Percentiles rank a stretch among this genome's conserved stretches.
Evolutionary conservation across 1,139 yeast species (phyloP).

Genomic region (Saccharomyces hybrid): DNA sequence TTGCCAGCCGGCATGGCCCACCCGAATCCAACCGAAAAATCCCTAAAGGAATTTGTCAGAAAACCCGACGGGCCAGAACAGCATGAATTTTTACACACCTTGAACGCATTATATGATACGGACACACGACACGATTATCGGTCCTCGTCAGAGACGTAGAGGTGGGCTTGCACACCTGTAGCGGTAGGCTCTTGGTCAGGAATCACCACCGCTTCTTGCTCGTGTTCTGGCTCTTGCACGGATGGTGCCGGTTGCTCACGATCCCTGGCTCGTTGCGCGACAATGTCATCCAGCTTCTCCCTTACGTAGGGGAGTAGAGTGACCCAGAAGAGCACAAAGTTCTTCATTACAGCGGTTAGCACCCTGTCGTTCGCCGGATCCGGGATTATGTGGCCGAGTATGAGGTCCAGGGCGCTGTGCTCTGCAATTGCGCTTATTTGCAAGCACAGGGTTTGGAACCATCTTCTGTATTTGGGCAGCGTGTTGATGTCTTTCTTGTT

Average conservation of each 20-base stretch:
- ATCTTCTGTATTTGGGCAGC: conserved; percentile 2
- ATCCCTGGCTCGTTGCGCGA: conserved; percentile 10
- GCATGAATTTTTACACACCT: background rate
- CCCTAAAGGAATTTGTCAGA: conserved; percentile 1
- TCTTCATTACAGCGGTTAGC: conserved; percentile 15
- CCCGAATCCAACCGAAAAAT: conserved; percentile 1
- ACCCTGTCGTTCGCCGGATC: conserved; percentile 20
- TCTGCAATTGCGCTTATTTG: conserved; percentile 6
- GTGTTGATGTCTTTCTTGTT: background rate
- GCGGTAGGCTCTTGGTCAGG: background rate
- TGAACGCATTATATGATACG: background rate
- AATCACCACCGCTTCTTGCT: background rate
- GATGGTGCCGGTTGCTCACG: background rate
- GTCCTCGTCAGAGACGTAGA: background rate
- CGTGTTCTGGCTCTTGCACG: conserved; percentile 5
- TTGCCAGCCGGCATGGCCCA: conserved; percentile 3
- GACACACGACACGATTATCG: background rate
- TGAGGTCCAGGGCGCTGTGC: conserved; percentile 10
- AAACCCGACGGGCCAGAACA: conserved; percentile 1
- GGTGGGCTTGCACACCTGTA: background rate
- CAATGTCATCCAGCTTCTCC: conserved; percentile 13
- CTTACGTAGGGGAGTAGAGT: conserved; percentile 19
- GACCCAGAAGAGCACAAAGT: conserved; percentile 19
- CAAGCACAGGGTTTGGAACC: conserved; percentile 2
- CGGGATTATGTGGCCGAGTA: conserved; percentile 19